Base-by-base conservation (phyloP, 768 basidiomycete genomes). In the Amanita polypyramis region DNA sequence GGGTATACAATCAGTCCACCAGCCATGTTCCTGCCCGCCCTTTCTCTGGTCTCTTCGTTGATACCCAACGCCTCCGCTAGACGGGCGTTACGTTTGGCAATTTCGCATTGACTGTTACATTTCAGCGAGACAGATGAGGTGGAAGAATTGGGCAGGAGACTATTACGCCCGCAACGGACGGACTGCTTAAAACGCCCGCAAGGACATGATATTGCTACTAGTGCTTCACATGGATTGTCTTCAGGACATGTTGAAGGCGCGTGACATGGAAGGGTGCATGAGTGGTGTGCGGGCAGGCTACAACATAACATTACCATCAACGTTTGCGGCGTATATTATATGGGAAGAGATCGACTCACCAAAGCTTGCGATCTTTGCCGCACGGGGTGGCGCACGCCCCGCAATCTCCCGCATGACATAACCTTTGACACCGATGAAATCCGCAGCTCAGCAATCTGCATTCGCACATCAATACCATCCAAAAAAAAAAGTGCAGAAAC, bases 41-140 rank as follows among this genome's bases (percentile, higher is more conserved):
- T 62, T 40, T 69, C 74, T 14, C 70, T 65, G 5, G 60, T 64
- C 37, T 79, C 73, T 12, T 74, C 62, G 33, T 67, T 82, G 57
- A 98, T 95, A 0, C 94, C 93, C 4, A 99, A 65, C 1, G 96
- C 96, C 33, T 93, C 91, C 0, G 96, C 96, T 6, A 99, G 65
- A 30, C 79, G 69, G 0, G 83, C 88, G 55, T 96, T 97, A 9
- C 96, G 77, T 60, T 94, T 87, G 37, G 83, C 86, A 43, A 91
- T 70, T 32, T 69, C 71, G 55, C 96, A 99, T 37, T 95, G 90
- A 38, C 76, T 82, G 12, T 79, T 78, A 58, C 96, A 99, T 54
- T 85, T 85, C 7, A 50, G 23, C 35, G 20, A 37, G 8, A 7
- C 8, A 23, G 17, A 19, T 9, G 47, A 49, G 17, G 30, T 30